Evolutionary conservation across 2,329 filamentous ascomycete species (phyloP).

Genomic region (Camillea tinctor): DNA sequence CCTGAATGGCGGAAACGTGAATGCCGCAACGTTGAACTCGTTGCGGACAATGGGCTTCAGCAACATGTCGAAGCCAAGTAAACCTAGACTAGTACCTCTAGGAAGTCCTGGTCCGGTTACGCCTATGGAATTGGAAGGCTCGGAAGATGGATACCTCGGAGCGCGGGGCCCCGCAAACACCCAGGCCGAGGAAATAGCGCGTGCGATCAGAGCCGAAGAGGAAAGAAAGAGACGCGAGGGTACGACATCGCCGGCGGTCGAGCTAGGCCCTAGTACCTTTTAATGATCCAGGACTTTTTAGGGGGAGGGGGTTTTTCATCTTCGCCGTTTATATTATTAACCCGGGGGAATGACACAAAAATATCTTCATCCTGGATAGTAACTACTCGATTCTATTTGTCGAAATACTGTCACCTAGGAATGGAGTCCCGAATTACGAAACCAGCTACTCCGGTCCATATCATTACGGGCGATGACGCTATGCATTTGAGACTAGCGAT

Average conservation of each 20-base stretch:
- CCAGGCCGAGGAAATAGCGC: conserved; percentile 29
- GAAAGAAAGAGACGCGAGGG: conserved; percentile 33
- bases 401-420: neutral
- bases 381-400: neutral
- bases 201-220: conserved; percentile 34
- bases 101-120: conserved; percentile 62
- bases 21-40: conserved; percentile 35
- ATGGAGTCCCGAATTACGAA: neutral
- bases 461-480: neutral
- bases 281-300: conserved; percentile 12
- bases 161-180: conserved; percentile 25
- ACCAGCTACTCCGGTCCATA: neutral
- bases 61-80: conserved; percentile 38
- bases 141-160: conserved; percentile 39
- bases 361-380: neutral
- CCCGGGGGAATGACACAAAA: neutral
- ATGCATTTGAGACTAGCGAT: neutral
- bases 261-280: conserved; percentile 31
- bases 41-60: conserved; percentile 40
- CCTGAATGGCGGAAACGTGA: conserved; percentile 32
- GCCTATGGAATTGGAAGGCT: conserved; percentile 55
- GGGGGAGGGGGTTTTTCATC: neutral
- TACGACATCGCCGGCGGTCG: conserved; percentile 32
- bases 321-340: neutral
- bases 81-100: conserved; percentile 51